Conservation (phyloP, 2,329 filamentous ascomycete genomes). For the Arthroderma uncinatum region DNA sequence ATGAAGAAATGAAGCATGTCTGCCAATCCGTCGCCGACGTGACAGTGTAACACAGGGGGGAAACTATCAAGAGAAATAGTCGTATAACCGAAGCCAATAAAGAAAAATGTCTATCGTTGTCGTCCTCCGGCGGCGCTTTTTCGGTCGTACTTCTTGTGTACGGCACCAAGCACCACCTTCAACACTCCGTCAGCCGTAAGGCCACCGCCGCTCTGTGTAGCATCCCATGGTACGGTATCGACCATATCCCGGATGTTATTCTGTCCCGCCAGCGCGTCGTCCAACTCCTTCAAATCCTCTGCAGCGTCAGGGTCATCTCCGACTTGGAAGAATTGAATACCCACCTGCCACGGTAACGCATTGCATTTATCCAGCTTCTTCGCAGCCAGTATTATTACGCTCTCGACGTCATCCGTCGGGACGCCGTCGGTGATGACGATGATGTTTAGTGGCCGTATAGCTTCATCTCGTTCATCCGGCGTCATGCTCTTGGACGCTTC, state of each 20-base stretch:
- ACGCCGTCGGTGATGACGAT: constrained; percentile 88
- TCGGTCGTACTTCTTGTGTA: constrained; percentile 54
- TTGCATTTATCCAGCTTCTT: constrained; percentile 51
- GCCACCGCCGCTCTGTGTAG: constrained; percentile 35
- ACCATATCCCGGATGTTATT: constrained; percentile 70
- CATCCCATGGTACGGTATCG: constrained; percentile 69
- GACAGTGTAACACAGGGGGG: background rate
- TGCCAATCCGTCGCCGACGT: background rate
- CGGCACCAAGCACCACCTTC: constrained; percentile 70
- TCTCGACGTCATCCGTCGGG: constrained; percentile 67
- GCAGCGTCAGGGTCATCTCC: constrained; percentile 59
- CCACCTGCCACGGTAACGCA: constrained; percentile 70
- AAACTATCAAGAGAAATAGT: too few species aligned
- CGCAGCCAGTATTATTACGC: constrained; percentile 55
- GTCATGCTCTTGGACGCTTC: constrained; percentile 17
- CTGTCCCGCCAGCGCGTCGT: constrained; percentile 56
- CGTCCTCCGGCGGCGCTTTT: constrained; percentile 2
- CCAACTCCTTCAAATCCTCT: constrained; percentile 56
- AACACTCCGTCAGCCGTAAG: constrained; percentile 62
- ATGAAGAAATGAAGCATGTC: background rate
- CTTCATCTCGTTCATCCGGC: constrained; percentile 18
- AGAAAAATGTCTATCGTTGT: background rate
- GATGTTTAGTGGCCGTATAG: constrained; percentile 70
- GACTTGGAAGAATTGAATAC: constrained; percentile 93
- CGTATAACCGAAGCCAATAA: background rate